Evolutionary conservation across 2,329 filamentous ascomycete genomes (phyloP), one percentile per base, ranked within the genome.

Genomic region (Coniella lustricola): DNA sequence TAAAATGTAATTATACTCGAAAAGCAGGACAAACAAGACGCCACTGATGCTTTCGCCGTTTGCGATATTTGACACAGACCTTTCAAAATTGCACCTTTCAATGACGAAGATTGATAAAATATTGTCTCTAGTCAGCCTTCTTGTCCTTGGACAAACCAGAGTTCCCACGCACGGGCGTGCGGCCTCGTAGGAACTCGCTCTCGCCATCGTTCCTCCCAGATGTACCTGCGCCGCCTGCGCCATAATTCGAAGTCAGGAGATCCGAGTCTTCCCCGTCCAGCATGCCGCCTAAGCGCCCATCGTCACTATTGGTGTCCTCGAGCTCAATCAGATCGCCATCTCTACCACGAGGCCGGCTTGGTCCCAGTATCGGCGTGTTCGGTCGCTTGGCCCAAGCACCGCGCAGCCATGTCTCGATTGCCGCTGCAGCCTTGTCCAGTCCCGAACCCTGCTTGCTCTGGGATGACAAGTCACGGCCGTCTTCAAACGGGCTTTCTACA

Each of bases 351-450:
- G 29, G 54, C 38, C 57, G 53, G 16, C 55, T 46, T 20, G 61
- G 54, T 4, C 69, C 68, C n/a, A 71, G 52, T 21, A 69, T 64
- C 1, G 76, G 75, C n/a, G 76, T 77, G 17, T 67, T 65, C 1
- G 76, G 73, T 4, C 77, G 74, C 60, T 83, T 84, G 5, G 76
- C 72, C 51, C 89, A 88, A 33, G 95, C 82, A 54, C 89, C 88
- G 52, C 90, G 77, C 51, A 97, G 73, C 90, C 93, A 98, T 1
- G 84, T 85, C 67, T 97, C 93, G 25, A 97, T 83, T 2, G 86
- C 85, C 5, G 88, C 85, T 1, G 90, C 90, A 9, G 95, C 84
- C 54, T 90, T 87, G 59, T 95, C 90, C 3, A 97, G 70, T 1
- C 76, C 72, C 3, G 67, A 73, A 13, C 75, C 74, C 40, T 75